These are phyloP conservation scores for Fusarium bactridioides DNA, from an alignment of 2,329 filamentous ascomycete species.

Conservation along the genomic window DNA sequence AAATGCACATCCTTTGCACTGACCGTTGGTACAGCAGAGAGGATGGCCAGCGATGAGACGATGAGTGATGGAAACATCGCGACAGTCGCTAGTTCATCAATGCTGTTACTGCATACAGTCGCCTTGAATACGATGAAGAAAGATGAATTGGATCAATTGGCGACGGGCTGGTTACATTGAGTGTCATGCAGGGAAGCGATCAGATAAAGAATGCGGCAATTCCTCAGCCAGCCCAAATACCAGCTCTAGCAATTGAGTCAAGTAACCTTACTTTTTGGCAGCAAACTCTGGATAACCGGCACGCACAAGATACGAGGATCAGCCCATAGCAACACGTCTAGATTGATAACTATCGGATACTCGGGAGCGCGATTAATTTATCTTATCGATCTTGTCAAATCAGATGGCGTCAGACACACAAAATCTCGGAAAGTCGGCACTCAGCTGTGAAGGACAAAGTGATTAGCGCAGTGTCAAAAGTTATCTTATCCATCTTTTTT, in stretches of 20 bases:
- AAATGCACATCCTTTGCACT: neutral
- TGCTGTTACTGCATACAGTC: too few species aligned
- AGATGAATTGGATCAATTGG: neutral
- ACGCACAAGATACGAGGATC: neutral
- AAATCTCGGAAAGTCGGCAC: neutral
- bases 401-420: neutral
- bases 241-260: neutral
- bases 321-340: neutral
- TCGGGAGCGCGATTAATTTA: neutral
- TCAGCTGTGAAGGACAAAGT: neutral
- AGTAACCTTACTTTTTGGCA: neutral
- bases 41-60: neutral
- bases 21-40: neutral
- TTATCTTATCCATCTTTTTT: neutral
- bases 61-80: neutral
- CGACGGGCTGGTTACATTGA: neutral
- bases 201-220: neutral
- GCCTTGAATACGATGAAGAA: neutral
- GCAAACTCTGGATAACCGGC: neutral
- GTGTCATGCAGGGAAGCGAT: neutral
- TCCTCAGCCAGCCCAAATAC: neutral
- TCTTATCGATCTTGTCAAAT: constrained; percentile 5
- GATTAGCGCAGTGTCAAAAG: neutral
- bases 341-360: neutral
- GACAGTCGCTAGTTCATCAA: neutral